Evolutionary conservation across 495 filamentous ascomycete species (phyloP), one percentile per base, ranked within the genome.

Genomic region (Podospora fimiseda): DNA sequence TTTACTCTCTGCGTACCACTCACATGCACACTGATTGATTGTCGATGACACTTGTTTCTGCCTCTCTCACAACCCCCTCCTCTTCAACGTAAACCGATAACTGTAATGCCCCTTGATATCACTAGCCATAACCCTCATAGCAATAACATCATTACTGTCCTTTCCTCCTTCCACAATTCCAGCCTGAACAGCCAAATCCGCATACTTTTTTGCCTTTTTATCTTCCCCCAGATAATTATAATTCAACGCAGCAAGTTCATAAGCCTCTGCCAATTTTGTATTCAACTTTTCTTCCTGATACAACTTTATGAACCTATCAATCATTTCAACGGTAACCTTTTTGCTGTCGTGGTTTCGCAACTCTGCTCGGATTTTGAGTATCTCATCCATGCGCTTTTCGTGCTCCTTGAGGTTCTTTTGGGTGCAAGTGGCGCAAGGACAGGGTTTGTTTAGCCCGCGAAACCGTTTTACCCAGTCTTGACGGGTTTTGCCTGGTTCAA

Each of bases 191-290:
- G 65, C 61, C 44, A 58, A 23, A 6, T 59, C 50, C 14, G 63
- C 65, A 39, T 63, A 60, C 52, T 60, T 59, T 39, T 57, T 55
- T 0, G 65, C 63, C 48, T 52, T 43, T 41, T 51, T 58, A 15
- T 58, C 57, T 4, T 63, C 46, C 6, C 65, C 65, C 0, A 66
- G 36, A 14, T 64, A 60, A n/a, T 70, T 70, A 48, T 70, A 72
- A 48, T 72, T 72, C n/a, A 64, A 41, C 42, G 69, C 69, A 7
- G 68, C 69, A 33, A 68, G 42, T 53, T 67, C 64, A 48, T 70
- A 70, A 6, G 63, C 58, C 27, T 66, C 66, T 3, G 61, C 52
- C n/a, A 69, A 36, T 41, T 53, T 55, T 2, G 43, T 48, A 0
- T 68, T 50, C 39, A 72, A 50, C 43, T 50, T 33, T 47, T 72